A percentile compares a stretch with the other conserved stretches of the same genome.
phyloP scores from a whole-genome alignment of 2,329 filamentous ascomycete genomes.

The Epichloe bromicola region DNA sequence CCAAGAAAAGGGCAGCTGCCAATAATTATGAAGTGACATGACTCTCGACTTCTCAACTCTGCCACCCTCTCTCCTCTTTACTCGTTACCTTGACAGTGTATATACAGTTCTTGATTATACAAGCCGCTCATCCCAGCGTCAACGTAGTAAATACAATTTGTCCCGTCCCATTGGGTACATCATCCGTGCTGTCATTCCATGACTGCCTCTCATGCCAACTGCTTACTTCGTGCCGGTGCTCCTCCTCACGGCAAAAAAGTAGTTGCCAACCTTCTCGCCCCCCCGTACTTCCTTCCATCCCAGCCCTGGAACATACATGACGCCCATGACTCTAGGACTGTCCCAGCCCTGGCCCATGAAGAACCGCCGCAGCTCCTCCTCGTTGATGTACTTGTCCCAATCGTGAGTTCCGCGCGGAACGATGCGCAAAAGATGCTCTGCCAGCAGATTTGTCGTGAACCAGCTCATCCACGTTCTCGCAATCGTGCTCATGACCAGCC shows the following conservation, averaged over 20 bases:
- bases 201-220: background rate
- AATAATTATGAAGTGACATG: no score
- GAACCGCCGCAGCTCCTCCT: constrained; percentile 54
- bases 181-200: background rate
- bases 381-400: constrained; percentile 92
- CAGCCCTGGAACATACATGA: constrained; percentile 78
- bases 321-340: constrained; percentile 54
- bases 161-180: background rate
- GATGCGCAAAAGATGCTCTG: constrained; percentile 75
- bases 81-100: no score
- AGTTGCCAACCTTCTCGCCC: constrained; percentile 86
- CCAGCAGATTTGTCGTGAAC: constrained; percentile 83
- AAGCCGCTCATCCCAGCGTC: background rate
- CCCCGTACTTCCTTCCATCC: constrained; percentile 71
- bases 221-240: constrained; percentile 7
- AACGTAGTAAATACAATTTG: background rate
- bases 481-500: constrained; percentile 87
- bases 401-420: constrained; percentile 91
- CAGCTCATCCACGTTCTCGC: constrained; percentile 80
- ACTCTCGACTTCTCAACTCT: no score
- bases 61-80: no score
- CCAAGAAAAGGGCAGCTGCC: no score
- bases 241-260: constrained; percentile 80
- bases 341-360: constrained; percentile 46
- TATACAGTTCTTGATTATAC: background rate